Evolutionary conservation across 805 yeast genomes (phyloP), one percentile per base, ranked within the genome.

Genomic region (Candida alai): DNA sequence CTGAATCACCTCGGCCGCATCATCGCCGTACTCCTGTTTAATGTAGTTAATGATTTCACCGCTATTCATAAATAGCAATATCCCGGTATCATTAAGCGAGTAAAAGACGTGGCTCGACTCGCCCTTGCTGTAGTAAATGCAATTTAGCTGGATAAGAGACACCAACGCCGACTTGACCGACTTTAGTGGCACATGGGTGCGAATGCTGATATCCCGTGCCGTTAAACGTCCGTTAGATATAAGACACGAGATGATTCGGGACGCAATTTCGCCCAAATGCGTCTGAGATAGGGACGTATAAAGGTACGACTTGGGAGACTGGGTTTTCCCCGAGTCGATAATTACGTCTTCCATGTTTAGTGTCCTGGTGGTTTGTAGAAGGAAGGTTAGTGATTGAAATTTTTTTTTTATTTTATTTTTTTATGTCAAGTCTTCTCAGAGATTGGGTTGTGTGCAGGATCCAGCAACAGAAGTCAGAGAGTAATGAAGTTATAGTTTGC

Each of bases 81-180:
- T 58, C 5, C 94, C 95, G 22, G 67, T 68, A 41, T 80, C 81
- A 48, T 80, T 73, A 40, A 78, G 73, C 19, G 65, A 65, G 54
- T 88, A 87, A 47, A 61, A 72, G 1, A 73, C 65, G 13, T 42
- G 37, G 0, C 49, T 51, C 11, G 54, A 42, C 10, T n/a, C 6
- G 8, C 31, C 36, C 9, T 36, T 31, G 12, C 21, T 37, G 49
- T 77, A 77, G 16, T 71, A 71, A 7, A 85, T 78, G 55, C 95
- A 83, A 39, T 84, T 76, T 42, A 86, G 65, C 57, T 90, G 96
- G 25, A 89, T 68, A 48, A 90, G 62, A 6, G 89, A 74, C 4
- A 85, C 94, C 27, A 90, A 63, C 0, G 84, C 68, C 21, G 80
- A 73, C 43, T 79, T 79, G 13, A 85, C 75, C 10, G 71, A 58